A percentile compares a stretch with the other conserved stretches of the same genome.
phyloP scores from a whole-genome alignment of 495 filamentous ascomycete genomes.

The Talaromyces thailandensis region DNA sequence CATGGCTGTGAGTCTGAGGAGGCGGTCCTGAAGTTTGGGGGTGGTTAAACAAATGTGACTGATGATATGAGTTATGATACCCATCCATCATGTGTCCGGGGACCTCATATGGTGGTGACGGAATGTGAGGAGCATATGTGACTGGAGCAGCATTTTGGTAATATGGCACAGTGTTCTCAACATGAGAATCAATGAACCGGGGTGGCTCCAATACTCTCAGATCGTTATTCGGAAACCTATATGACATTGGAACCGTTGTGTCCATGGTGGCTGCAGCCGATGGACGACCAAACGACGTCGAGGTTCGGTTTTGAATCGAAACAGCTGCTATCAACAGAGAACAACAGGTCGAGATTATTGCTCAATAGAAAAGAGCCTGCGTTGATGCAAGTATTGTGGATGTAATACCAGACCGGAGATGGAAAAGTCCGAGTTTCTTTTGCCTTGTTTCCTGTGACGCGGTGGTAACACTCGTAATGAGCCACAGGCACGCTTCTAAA shows the following conservation, averaged over 20 bases:
- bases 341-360: neutral
- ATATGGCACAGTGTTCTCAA: slow-evolving; percentile 28
- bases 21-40: slow-evolving; percentile 9
- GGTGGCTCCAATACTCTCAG: slow-evolving; percentile 28
- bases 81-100: slow-evolving; percentile 19
- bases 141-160: slow-evolving; percentile 25
- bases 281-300: slow-evolving; percentile 17
- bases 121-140: slow-evolving; percentile 31
- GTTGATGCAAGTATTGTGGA: neutral
- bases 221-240: slow-evolving; percentile 31
- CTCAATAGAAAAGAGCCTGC: neutral
- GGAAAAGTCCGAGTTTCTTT: slow-evolving; percentile 1
- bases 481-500: neutral
- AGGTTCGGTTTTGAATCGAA: slow-evolving; percentile 24
- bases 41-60: slow-evolving; percentile 17
- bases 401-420: neutral
- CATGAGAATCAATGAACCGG: slow-evolving; percentile 26
- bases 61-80: slow-evolving; percentile 17
- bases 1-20: slow-evolving; percentile 14
- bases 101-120: slow-evolving; percentile 23
- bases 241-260: slow-evolving; percentile 34
- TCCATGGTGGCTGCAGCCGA: slow-evolving; percentile 23
- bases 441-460: neutral
- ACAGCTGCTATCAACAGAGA: slow-evolving; percentile 9
- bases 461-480: neutral